A percentile compares a stretch with the other conserved stretches of the same genome.
These are phyloP conservation scores for Termitomyces bulborhizus DNA, from an alignment of 768 basidiomycete genomes.

Conservation along the genomic window DNA sequence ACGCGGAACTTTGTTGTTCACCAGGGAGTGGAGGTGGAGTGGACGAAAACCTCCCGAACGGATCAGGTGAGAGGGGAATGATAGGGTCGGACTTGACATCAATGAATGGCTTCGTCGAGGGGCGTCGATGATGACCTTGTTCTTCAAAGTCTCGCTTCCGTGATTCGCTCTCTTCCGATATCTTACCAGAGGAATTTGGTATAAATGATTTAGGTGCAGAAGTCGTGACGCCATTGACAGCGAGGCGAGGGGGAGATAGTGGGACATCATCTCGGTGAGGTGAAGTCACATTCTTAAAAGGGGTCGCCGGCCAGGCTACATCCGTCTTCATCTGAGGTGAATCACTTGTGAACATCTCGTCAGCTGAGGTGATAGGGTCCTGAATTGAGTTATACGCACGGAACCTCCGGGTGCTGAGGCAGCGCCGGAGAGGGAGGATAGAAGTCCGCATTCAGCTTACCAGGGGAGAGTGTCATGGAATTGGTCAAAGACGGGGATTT, in stretches of 20 bases:
- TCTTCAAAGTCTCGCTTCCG: conserved; percentile 48
- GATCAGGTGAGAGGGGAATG: conserved; percentile 84
- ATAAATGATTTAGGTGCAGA: conserved; percentile 46
- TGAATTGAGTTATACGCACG: conserved; percentile 17
- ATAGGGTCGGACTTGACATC: conserved; percentile 35
- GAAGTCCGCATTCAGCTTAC: conserved; percentile 20
- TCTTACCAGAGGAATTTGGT: conserved; percentile 18
- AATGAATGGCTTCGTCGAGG: conserved; percentile 14
- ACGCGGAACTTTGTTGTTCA: conserved; percentile 25
- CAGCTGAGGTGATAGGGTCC: neutral
- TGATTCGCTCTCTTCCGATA: conserved; percentile 39
- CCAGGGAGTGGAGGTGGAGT: conserved; percentile 20
- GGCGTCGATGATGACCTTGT: conserved; percentile 38
- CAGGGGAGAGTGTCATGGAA: conserved; percentile 22
- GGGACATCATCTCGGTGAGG: conserved; percentile 22
- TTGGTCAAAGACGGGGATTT: conserved; percentile 25
- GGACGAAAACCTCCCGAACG: conserved; percentile 70
- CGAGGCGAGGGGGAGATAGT: conserved; percentile 55
- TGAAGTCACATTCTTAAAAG: conserved; percentile 25
- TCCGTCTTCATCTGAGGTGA: conserved; percentile 11
- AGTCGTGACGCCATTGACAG: conserved; percentile 65
- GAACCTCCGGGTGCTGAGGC: conserved; percentile 21
- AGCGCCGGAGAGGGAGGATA: conserved; percentile 32
- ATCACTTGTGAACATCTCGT: conserved; percentile 9
- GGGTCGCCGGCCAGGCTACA: conserved; percentile 34